These are phyloP conservation scores for Linum tenue DNA, from an alignment of 345 rosid species.

Conservation along the genomic window DNA sequence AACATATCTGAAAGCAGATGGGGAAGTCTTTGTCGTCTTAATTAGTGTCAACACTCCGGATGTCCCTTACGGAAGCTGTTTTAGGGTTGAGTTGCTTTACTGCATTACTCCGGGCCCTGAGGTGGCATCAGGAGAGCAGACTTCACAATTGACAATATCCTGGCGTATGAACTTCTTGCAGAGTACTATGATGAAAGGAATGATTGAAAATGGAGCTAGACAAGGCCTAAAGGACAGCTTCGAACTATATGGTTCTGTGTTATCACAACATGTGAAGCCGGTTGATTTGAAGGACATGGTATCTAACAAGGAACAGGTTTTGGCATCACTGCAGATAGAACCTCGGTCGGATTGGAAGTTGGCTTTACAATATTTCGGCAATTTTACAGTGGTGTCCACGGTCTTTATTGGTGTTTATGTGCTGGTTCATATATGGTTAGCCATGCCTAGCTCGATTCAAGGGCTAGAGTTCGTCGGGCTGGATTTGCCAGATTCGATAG, in stretches of 20 bases:
- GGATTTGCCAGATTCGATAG: constrained; percentile 89
- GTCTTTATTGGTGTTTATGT: constrained; percentile 60
- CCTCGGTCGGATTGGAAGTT: constrained; percentile 79
- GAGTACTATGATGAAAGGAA: constrained; percentile 86
- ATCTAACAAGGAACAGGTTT: constrained; percentile 69
- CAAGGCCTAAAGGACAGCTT: constrained; percentile 75
- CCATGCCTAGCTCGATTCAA: constrained; percentile 52
- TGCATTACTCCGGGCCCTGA: constrained; percentile 74
- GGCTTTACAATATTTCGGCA: constrained; percentile 72
- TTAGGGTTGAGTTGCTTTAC: constrained; percentile 59
- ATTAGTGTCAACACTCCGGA: constrained; percentile 74
- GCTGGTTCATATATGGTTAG: constrained; percentile 58
- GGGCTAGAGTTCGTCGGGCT: constrained; percentile 93
- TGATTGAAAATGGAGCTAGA: constrained; percentile 90
- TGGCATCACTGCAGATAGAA: constrained; percentile 77
- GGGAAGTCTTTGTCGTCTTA: constrained; percentile 55
- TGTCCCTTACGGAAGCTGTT: constrained; percentile 73
- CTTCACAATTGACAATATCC: constrained; percentile 70
- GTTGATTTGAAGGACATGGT: constrained; percentile 78
- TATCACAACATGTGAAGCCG: constrained; percentile 59
- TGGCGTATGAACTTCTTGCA: constrained; percentile 87
- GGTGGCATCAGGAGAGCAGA: constrained; percentile 63
- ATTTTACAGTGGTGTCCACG: constrained; percentile 68
- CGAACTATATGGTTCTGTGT: constrained; percentile 50
- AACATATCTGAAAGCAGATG: constrained; percentile 60